Conservation (phyloP, 345 rosid species). For the Balakata baccata region DNA sequence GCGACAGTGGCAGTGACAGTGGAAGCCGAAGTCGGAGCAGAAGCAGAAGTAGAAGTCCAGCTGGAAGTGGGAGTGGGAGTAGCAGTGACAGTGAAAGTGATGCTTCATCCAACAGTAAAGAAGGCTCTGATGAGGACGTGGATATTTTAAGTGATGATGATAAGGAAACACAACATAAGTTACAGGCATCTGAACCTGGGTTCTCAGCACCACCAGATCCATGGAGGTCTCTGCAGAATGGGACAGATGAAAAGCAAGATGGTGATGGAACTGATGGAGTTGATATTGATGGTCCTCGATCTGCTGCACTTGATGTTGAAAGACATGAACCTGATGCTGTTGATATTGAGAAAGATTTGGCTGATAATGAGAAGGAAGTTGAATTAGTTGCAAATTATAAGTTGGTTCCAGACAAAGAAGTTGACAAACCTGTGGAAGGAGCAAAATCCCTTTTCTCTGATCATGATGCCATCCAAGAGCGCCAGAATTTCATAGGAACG, state of each 20-base stretch:
- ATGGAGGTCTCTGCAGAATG: conserved; percentile 36
- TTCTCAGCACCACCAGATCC: conserved; percentile 29
- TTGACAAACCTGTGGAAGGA: conserved; percentile 32
- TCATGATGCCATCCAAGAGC: conserved; percentile 45
- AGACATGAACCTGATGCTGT: conserved; percentile 42
- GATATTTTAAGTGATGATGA: conserved; percentile 91
- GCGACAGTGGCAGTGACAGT: conserved; percentile 65
- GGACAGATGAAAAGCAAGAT: conserved; percentile 42
- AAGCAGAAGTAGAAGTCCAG: conserved; percentile 51
- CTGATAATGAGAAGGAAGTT: conserved; percentile 53
- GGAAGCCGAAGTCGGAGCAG: conserved; percentile 51
- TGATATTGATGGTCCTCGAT: conserved; percentile 35
- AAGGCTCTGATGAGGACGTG: conserved; percentile 90
- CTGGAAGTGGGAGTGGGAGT: conserved; percentile 63
- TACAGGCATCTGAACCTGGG: conserved; percentile 41
- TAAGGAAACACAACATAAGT: conserved; percentile 44
- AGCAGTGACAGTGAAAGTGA: conserved; percentile 94
- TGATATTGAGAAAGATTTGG: conserved; percentile 51
- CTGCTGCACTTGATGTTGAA: conserved; percentile 48
- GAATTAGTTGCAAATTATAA: conserved; percentile 35
- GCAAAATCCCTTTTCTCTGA: conserved; percentile 32
- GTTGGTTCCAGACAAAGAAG: conserved; percentile 19
- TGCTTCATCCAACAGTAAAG: conserved; percentile 79
- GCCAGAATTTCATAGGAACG: conserved; percentile 67
- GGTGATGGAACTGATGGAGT: conserved; percentile 32